phyloP scores from a whole-genome alignment of 192 early-diverging fungal genomes.

The Cladochytrium replicatum region DNA sequence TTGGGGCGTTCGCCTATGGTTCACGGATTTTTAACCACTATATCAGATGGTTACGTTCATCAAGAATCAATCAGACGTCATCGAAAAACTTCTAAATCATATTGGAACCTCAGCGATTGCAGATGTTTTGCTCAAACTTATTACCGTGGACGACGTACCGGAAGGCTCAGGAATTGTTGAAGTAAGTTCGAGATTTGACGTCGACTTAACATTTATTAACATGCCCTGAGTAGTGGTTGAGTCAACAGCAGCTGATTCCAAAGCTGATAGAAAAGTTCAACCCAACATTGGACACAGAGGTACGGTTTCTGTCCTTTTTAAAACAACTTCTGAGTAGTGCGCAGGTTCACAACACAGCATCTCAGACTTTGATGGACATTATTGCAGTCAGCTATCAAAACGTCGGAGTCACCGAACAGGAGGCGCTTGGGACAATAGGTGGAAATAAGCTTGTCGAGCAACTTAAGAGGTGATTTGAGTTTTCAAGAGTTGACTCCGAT shows the following conservation, averaged over 20 bases:
- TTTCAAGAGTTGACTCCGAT: too few relatives aligned
- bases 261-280: conserved; percentile 70
- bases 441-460: too few relatives aligned
- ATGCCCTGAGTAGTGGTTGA: conserved; percentile 75
- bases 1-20: too few relatives aligned
- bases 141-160: conserved; percentile 83
- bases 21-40: too few relatives aligned
- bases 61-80: conserved; percentile 61
- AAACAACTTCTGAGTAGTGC: conserved; percentile 11
- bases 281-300: conserved; percentile 70
- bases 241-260: conserved; percentile 65
- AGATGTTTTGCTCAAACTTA: conserved; percentile 85
- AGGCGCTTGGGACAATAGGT: too few relatives aligned
- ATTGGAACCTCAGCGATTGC: conserved; percentile 79
- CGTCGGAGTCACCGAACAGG: conserved; percentile 18
- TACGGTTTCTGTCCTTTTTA: conserved; percentile 15
- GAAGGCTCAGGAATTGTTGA: conserved; percentile 78
- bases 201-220: conserved; percentile 1
- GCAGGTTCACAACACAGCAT: conserved; percentile 65
- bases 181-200: conserved; percentile 24
- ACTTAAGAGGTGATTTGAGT: too few relatives aligned
- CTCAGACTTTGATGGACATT: conserved; percentile 73
- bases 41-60: conserved; percentile 77
- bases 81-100: conserved; percentile 70
- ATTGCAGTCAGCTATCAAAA: conserved; percentile 61